Base-by-base conservation (phyloP, 2,329 filamentous ascomycete genomes). In the Fusarium udum region DNA sequence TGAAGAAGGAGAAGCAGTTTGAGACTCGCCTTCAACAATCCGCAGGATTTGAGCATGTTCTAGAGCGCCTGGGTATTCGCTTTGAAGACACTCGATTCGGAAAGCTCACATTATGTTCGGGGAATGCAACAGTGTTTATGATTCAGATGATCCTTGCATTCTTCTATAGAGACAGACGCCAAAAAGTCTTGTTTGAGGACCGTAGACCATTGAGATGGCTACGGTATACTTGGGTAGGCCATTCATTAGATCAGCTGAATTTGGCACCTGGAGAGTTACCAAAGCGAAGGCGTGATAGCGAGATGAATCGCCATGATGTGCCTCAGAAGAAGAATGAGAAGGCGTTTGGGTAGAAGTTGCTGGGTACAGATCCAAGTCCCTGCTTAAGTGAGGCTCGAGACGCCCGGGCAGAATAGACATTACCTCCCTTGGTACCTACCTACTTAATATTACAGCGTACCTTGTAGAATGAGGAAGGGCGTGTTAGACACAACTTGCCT, bases 81-180 rank as follows among this genome's bases (percentile, higher is more conserved):
- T 75, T 75, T 16, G 60, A 59, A 20, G 72, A 73, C 15, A 64
- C 57, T 34, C 67, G 71, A n/a, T 75, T 75, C 7, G 64, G 73
- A 7, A 69, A 67, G 11, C 24, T 75, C 11, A 46, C 62, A 4
- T 52, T 43, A 36, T 75, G 70, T 13, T 53, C 67, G 1, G 73
- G 73, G 2, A 75, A 72, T 34, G 53, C 64, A 11, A 58, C 64
- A 7, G 70, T 74, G 3, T 75, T 75, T 28, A 64, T 51, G 7
- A 57, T 69, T 6, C 64, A 75, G 36, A 18, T 45, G 10, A 31
- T 61, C 24, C 22, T 73, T 20, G 70, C 70, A 3, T 45, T 70
- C 12, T 73, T 67, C 24, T 72, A 75, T 61, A 65, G 45, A 52
- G 52, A 51, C 31, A n/a, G 52, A 12, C 36, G 36, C 11, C 67